Evolutionary conservation across 1,284 basidiomycete genomes (phyloP).

Genomic region (Tylopilus sp.): DNA sequence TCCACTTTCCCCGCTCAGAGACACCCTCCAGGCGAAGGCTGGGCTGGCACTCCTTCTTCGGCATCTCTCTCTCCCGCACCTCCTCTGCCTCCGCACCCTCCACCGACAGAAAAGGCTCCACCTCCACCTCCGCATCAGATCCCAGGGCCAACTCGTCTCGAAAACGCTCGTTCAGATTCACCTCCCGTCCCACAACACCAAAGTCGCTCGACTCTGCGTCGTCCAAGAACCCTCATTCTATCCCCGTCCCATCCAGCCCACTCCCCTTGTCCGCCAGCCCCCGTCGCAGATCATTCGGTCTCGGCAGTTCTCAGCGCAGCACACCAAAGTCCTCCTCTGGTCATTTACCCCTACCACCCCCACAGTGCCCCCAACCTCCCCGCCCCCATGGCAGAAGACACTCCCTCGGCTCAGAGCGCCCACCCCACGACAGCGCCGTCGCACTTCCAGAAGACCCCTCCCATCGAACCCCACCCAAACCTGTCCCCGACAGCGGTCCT

Average conservation of each 20-base stretch:
- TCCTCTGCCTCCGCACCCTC: constrained; percentile 37
- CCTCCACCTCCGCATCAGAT: constrained; percentile 27
- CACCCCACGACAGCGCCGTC: constrained; percentile 35
- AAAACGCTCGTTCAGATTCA: constrained; percentile 35
- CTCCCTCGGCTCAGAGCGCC: constrained; percentile 31
- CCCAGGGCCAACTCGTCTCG: constrained; percentile 15
- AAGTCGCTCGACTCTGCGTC: constrained; percentile 27
- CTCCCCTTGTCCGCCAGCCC: constrained; percentile 36
- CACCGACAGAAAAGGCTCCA: constrained; percentile 25
- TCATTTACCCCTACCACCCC: constrained; percentile 27
- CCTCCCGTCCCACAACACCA: constrained; percentile 35
- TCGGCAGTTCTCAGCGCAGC: constrained; percentile 29
- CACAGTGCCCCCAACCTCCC: constrained; percentile 8
- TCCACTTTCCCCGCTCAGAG: constrained; percentile 26
- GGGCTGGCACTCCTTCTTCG: constrained; percentile 50
- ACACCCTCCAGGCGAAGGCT: constrained; percentile 33
- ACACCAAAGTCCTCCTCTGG: constrained; percentile 34
- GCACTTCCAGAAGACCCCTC: constrained; percentile 33
- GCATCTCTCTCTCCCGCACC: constrained; percentile 44
- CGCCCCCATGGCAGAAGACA: constrained; percentile 32
- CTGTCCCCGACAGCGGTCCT: constrained; percentile 7
- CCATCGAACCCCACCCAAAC: constrained; percentile 15
- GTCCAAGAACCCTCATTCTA: constrained; percentile 24
- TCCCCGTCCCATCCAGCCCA: constrained; percentile 32
- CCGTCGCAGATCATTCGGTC: constrained; percentile 35